Evolutionary conservation across 352 stramenopile species (phyloP), one percentile per base, ranked within the genome.

Genomic region (Aphanomyces stellatus): DNA sequence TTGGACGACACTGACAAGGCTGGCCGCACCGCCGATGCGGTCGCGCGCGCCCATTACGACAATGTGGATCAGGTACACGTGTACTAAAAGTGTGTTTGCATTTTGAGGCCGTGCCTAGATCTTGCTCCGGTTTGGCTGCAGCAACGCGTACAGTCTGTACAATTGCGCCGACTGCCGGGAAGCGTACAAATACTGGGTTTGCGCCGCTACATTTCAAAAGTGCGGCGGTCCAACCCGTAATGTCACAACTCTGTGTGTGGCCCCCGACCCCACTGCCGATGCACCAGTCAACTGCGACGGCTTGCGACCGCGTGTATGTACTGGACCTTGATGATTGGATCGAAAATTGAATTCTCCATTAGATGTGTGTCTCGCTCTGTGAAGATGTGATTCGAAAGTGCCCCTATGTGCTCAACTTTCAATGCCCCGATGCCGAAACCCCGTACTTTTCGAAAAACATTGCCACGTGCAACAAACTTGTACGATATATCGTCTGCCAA

Each of bases 161-260:
- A 82, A 72, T 51, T 92, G 85, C 53, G 83, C 91, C 31, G 80
- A 92, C 66, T 94, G 83, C 53, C 80, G 83, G 8, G 85, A 92
- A 28, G 85, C 85, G n/a, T 94, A 92, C 78, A 92, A 94, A 69
- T 90, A 94, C 71, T 94, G 83, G 83, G 74, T 94, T 62, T 94
- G 82, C 72, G 88, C 81, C 60, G 84, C 87, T 72, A 90, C 91
- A 61, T 91, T 93, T 66, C 85, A 90, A 41, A 80, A 84, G 33
- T 91, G 85, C 59, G 83, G 73, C 1, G 73, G 19, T 53, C 4
- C 7, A 19, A 10, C 13, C 6, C 40, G n/a, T 30, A 51, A 37
- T 24, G 30, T 30, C 17, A 61, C 48, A 41, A 37, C 53, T 25
- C 10, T 55, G 13, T 57, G n/a, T 11, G 19, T 27, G 6, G 13